Evolutionary conservation across 2,329 filamentous ascomycete genomes (phyloP).

Genomic region (Pyrenophora teres): DNA sequence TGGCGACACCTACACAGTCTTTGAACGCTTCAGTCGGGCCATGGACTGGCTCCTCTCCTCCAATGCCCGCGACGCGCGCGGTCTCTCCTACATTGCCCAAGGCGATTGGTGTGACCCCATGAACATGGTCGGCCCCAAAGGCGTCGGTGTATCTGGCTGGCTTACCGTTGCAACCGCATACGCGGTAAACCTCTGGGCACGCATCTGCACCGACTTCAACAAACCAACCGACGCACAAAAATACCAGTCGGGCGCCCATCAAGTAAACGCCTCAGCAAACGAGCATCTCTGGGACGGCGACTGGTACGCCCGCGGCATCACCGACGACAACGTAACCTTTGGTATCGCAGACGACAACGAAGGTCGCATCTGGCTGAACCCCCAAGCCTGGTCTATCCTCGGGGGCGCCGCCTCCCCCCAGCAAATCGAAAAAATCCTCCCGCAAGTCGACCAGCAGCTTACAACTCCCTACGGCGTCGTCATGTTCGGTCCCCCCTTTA

Average conservation of each 20-base stretch:
- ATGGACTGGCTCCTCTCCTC: constrained; percentile 61
- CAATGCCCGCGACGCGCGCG: constrained; percentile 56
- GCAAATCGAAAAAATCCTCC: constrained; percentile 54
- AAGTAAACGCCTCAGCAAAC: constrained; percentile 58
- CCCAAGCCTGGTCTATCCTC: constrained; percentile 61
- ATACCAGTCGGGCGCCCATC: constrained; percentile 53
- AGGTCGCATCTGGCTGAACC: constrained; percentile 64
- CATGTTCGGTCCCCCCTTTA: constrained; percentile 63
- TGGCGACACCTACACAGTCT: constrained; percentile 57
- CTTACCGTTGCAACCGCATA: constrained; percentile 61
- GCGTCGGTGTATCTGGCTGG: constrained; percentile 63
- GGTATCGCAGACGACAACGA: constrained; percentile 58
- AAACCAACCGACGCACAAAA: constrained; percentile 49
- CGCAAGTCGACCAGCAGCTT: constrained; percentile 58
- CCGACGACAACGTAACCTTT: constrained; percentile 59
- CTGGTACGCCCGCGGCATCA: constrained; percentile 64
- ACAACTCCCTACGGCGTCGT: constrained; percentile 59
- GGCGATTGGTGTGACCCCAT: constrained; percentile 66
- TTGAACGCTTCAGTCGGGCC: constrained; percentile 60
- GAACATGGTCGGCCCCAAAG: constrained; percentile 67
- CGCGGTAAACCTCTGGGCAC: constrained; percentile 59
- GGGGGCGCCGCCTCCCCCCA: constrained; percentile 55
- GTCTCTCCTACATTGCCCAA: constrained; percentile 62
- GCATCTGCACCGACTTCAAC: constrained; percentile 55
- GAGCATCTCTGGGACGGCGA: constrained; percentile 60